phyloP scores from a whole-genome alignment of 169 alveolate genomes.

The Plasmodium gonderi region DNA sequence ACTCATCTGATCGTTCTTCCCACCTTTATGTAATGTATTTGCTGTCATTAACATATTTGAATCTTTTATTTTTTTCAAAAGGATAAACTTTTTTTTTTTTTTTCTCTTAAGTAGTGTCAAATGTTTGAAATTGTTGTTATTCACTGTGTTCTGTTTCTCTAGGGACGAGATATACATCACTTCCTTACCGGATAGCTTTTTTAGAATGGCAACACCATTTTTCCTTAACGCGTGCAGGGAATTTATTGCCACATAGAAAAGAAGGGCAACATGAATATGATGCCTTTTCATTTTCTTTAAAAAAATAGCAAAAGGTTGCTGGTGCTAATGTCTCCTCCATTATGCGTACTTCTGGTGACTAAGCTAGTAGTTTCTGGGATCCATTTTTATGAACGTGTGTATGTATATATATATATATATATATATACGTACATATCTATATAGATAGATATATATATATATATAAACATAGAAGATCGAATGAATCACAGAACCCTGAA shows the following conservation, averaged over 20 bases:
- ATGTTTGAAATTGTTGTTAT: background rate
- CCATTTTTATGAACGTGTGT: too few relatives aligned
- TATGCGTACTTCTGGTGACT: background rate
- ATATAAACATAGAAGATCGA: too few relatives aligned
- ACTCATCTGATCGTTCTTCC: background rate
- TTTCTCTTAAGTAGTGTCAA: constrained; percentile 18
- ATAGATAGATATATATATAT: too few relatives aligned
- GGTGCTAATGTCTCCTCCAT: background rate
- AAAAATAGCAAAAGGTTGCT: background rate
- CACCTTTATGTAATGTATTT: background rate
- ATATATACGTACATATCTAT: too few relatives aligned
- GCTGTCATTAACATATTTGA: background rate
- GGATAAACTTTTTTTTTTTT: constrained; percentile 40
- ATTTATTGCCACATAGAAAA: background rate
- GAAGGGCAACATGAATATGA: background rate
- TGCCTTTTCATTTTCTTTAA: background rate
- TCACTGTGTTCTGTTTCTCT: constrained; percentile 33
- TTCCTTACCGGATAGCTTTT: background rate
- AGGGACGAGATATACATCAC: constrained; percentile 34
- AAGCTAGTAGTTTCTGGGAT: background rate
- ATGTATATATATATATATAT: too few relatives aligned
- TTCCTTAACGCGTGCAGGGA: background rate
- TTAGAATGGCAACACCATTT: background rate
- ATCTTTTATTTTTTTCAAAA: constrained; percentile 22
- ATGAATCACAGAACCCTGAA: too few relatives aligned